These are phyloP conservation scores for Wallacemonas collosoma DNA, from an alignment of 208 protist species.

Conservation along the genomic window DNA sequence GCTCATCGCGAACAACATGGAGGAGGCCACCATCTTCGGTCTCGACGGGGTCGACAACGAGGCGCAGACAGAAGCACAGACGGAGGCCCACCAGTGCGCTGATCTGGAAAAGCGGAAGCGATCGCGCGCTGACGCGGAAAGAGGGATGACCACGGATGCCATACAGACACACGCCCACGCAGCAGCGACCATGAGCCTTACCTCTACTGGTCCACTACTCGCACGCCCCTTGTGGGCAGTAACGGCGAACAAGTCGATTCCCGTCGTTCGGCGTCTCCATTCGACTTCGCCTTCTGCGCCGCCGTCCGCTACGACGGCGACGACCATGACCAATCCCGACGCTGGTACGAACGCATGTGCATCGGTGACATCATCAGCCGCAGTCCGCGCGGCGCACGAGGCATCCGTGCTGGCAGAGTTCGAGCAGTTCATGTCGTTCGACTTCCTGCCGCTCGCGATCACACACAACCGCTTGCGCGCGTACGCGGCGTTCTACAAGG, in stretches of 20 bases:
- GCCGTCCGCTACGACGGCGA: background rate
- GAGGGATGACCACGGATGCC: background rate
- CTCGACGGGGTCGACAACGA: background rate
- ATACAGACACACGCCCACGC: background rate
- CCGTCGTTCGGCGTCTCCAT: conserved; percentile 33
- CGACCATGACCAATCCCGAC: background rate
- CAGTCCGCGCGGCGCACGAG: background rate
- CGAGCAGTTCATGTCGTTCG: conserved; percentile 67
- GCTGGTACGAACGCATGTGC: too few species aligned
- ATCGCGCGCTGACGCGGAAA: background rate
- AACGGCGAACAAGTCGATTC: conserved; percentile 28
- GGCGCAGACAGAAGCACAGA: background rate
- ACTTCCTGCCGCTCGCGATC: conserved; percentile 59
- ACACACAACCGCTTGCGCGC: conserved; percentile 48
- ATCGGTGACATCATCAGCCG: too few species aligned
- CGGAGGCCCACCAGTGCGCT: background rate
- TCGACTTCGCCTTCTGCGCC: background rate
- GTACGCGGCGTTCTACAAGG: background rate
- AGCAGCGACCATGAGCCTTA: background rate
- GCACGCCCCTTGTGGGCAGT: conserved; percentile 21
- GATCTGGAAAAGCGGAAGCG: background rate
- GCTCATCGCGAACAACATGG: conserved; percentile 33
- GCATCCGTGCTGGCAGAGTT: conserved; percentile 22
- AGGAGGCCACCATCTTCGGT: conserved; percentile 51
- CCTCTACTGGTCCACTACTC: conserved; percentile 14